phyloP scores from a whole-genome alignment of 495 filamentous ascomycete genomes.

The Talaromyces thailandensis region DNA sequence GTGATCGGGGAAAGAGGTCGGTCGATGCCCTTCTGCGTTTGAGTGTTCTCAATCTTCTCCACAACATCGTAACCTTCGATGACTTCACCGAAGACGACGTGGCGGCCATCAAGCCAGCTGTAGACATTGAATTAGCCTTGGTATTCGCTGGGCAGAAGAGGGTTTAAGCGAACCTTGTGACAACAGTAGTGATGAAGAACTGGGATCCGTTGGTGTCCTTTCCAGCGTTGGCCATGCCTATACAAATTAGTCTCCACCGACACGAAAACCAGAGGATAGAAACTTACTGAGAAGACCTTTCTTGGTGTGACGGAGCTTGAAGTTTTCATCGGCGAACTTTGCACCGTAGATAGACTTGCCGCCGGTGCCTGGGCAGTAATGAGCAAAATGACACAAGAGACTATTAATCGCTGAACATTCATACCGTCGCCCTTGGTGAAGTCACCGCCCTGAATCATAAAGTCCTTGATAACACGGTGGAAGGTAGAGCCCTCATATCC shows the following conservation, averaged over 20 bases:
- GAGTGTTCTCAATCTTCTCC: slow-evolving; percentile 72
- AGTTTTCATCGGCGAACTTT: slow-evolving; percentile 98
- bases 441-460: slow-evolving; percentile 99
- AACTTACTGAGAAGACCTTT: slow-evolving; percentile 52
- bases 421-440: slow-evolving; percentile 87
- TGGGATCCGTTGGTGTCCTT: slow-evolving; percentile 98
- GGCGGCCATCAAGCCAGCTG: slow-evolving; percentile 81
- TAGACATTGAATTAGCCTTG: slow-evolving; percentile 16
- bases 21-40: slow-evolving; percentile 57
- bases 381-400: slow-evolving; percentile 9
- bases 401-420: background rate
- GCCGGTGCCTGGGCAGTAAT: slow-evolving; percentile 55
- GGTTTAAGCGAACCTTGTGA: slow-evolving; percentile 58
- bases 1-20: slow-evolving; percentile 68
- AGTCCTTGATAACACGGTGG: slow-evolving; percentile 97
- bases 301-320: slow-evolving; percentile 87
- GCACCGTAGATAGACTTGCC: slow-evolving; percentile 96
- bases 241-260: slow-evolving; percentile 21
- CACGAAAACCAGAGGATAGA: background rate
- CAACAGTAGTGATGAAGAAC: slow-evolving; percentile 90
- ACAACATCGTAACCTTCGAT: slow-evolving; percentile 89
- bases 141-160: slow-evolving; percentile 1
- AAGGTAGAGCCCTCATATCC: slow-evolving; percentile 93
- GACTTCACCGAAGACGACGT: slow-evolving; percentile 89
- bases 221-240: slow-evolving; percentile 95